Percentiles rank a stretch among this genome's conserved stretches.
Conservation (phyloP, 164 flowering plant genomes). For the Macadamia tetraphylla region DNA sequence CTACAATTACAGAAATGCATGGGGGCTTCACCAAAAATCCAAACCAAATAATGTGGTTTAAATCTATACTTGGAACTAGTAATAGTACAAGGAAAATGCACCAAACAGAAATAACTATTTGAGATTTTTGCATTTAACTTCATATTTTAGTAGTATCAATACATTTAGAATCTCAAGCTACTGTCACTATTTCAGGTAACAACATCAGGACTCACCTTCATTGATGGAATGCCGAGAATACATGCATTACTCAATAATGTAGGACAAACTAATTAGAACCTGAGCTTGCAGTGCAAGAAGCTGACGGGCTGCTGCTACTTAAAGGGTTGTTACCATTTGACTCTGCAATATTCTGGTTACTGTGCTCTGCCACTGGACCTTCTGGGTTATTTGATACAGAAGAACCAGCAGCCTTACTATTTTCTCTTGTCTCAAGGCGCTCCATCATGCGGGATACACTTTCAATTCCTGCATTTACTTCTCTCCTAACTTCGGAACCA, state of each 20-base stretch:
- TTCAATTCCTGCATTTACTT: constrained; percentile 58
- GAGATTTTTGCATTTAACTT: too few species aligned
- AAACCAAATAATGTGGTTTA: too few species aligned
- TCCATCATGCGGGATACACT: constrained; percentile 59
- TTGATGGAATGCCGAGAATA: constrained; percentile 45
- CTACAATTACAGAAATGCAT: too few species aligned
- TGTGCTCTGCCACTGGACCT: constrained; percentile 24
- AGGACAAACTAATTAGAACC: constrained; percentile 31
- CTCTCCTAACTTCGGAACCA: constrained; percentile 59
- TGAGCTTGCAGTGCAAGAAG: constrained; percentile 52
- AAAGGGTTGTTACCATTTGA: constrained; percentile 18
- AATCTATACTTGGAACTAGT: too few species aligned
- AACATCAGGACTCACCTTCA: constrained; percentile 33
- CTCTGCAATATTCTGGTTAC: constrained; percentile 28
- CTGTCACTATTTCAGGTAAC: not conserved
- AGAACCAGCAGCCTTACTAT: constrained; percentile 22
- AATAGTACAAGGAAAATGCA: too few species aligned
- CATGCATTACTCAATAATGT: constrained; percentile 24
- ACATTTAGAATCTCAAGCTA: not conserved
- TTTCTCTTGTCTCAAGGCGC: constrained; percentile 43
- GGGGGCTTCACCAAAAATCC: too few species aligned
- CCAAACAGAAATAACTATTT: too few species aligned
- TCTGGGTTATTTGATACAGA: constrained; percentile 23
- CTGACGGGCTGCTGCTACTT: constrained; percentile 25
- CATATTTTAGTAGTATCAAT: not conserved